These are phyloP conservation scores for Plicaturopsis crispa DNA, from an alignment of 768 basidiomycete species.

Conservation along the genomic window DNA sequence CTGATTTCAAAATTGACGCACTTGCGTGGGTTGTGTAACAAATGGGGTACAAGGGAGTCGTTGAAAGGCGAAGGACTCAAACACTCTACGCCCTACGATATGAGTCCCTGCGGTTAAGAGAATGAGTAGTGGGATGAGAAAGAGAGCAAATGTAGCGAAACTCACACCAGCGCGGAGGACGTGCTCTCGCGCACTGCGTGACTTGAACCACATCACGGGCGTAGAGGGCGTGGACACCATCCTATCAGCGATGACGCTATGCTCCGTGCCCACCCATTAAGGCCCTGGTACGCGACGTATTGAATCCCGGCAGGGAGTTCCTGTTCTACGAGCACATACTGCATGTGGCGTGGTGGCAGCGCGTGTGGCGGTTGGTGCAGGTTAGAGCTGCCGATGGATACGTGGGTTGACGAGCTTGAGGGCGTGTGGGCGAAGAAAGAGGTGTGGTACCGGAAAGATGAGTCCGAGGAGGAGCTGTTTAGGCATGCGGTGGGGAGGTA, in stretches of 20 bases:
- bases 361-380: constrained; percentile 68
- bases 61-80: too few species aligned
- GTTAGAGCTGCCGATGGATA: constrained; percentile 47
- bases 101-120: too few species aligned
- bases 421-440: constrained; percentile 42
- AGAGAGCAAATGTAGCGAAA: too few species aligned
- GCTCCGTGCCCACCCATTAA: constrained; percentile 53
- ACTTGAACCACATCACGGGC: too few species aligned
- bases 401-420: constrained; percentile 33
- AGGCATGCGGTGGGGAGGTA: constrained; percentile 54
- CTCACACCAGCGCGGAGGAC: too few species aligned
- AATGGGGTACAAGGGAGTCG: too few species aligned
- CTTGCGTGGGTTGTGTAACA: too few species aligned
- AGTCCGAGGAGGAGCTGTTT: constrained; percentile 51
- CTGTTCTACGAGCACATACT: constrained; percentile 69
- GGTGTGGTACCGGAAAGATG: constrained; percentile 41
- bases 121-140: too few species aligned
- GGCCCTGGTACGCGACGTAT: constrained; percentile 38
- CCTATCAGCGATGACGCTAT: constrained; percentile 58
- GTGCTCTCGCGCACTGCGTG: too few species aligned
- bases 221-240: constrained; percentile 66
- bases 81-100: too few species aligned
- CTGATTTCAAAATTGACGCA: too few species aligned
- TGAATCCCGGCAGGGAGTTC: constrained; percentile 58
- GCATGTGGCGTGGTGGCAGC: constrained; percentile 67